A percentile compares a stretch with the other conserved stretches of the same genome.
These are phyloP conservation scores for Agastache rugosa DNA, from an alignment of 257 asterid genomes.

Conservation along the genomic window DNA sequence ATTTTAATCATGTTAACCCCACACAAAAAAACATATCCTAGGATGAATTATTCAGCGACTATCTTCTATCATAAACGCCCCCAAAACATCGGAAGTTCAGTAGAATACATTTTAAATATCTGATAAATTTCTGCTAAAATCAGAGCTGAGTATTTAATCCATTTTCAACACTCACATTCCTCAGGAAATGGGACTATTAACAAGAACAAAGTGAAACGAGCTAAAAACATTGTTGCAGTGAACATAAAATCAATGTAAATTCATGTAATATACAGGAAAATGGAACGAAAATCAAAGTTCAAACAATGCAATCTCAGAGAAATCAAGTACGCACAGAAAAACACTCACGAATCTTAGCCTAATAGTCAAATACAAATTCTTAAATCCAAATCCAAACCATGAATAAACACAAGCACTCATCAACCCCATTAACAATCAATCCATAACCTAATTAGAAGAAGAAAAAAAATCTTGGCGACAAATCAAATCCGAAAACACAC, in stretches of 20 bases:
- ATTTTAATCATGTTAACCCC: too few species aligned
- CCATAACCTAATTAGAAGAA: slow-evolving; percentile 20
- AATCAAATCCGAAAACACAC: slow-evolving; percentile 36
- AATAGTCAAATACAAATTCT: background rate
- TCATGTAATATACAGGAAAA: slow-evolving; percentile 5
- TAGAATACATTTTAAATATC: background rate
- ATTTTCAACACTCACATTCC: slow-evolving; percentile 28
- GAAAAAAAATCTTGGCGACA: background rate
- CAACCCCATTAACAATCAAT: slow-evolving; percentile 32
- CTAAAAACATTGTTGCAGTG: slow-evolving; percentile 18
- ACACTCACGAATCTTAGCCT: slow-evolving; percentile 1
- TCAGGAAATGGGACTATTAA: slow-evolving; percentile 14
- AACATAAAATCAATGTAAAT: background rate
- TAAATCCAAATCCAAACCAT: slow-evolving; percentile 27
- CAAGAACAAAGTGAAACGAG: slow-evolving; percentile 29
- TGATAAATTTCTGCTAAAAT: background rate
- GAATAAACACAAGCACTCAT: background rate
- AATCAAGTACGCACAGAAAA: slow-evolving; percentile 17
- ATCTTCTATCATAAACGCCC: background rate
- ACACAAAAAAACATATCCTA: too few species aligned
- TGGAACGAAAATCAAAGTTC: slow-evolving; percentile 29
- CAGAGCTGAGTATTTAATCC: slow-evolving; percentile 7
- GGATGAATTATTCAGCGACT: background rate
- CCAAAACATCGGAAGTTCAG: background rate
- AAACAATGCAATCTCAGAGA: slow-evolving; percentile 27